These are phyloP conservation scores for Acacia acuminata DNA, from an alignment of 306 rosid species.

Conservation along the genomic window DNA sequence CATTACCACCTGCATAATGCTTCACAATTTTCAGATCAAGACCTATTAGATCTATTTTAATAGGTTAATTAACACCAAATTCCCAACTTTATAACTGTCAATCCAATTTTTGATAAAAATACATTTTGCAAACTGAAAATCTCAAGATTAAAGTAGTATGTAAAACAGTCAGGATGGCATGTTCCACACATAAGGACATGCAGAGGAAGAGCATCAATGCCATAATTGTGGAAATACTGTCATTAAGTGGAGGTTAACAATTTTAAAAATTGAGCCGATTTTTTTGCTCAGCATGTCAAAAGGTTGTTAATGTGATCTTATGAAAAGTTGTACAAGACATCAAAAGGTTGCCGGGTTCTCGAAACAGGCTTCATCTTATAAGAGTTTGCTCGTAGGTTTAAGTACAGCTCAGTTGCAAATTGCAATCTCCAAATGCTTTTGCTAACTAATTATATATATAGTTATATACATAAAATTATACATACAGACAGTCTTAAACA, in stretches of 20 bases:
- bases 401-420: conserved; percentile 6
- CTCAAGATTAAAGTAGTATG: conserved; percentile 15
- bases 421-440: background rate
- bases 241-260: no score
- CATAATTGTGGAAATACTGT: background rate
- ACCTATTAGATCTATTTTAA: background rate
- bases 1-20: conserved; percentile 72
- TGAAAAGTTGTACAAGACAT: background rate
- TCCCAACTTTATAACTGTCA: background rate
- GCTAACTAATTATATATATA: background rate
- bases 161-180: background rate
- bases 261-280: conserved; percentile 8
- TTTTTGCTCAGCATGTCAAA: background rate
- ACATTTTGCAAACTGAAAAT: background rate
- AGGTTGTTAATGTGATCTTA: background rate
- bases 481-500: background rate
- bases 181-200: background rate
- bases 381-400: background rate
- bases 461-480: no score
- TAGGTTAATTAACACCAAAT: conserved; percentile 1
- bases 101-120: background rate
- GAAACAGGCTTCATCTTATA: conserved; percentile 3
- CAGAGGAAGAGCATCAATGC: conserved; percentile 8
- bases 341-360: background rate
- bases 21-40: background rate